A percentile compares a stretch with the other conserved stretches of the same genome.
Evolutionary conservation across 768 basidiomycete species (phyloP).

Genomic region (Sporobolomyces roseus): DNA sequence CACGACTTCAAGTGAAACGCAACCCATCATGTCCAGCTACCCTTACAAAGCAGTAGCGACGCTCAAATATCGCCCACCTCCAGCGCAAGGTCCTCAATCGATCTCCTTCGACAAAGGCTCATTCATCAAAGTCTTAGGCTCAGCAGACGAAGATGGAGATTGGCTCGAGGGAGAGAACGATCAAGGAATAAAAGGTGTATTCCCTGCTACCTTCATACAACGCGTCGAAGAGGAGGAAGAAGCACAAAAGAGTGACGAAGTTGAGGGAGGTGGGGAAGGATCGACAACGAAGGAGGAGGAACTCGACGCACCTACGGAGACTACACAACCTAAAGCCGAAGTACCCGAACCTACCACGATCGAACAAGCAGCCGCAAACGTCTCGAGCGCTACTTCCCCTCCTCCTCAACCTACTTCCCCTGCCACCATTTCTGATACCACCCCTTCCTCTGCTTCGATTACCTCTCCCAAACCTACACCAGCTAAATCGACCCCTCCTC

Average conservation of each 20-base stretch:
- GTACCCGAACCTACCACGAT: constrained; percentile 24
- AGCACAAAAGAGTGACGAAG: too few relatives aligned
- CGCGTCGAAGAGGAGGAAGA: constrained; percentile 5
- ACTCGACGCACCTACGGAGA: background rate
- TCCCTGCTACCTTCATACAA: constrained; percentile 33
- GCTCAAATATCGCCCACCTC: constrained; percentile 38
- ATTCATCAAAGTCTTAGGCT: constrained; percentile 20
- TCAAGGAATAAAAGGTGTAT: constrained; percentile 24
- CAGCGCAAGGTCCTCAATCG: background rate
- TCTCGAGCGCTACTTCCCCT: constrained; percentile 5
- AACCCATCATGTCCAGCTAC: constrained; percentile 11
- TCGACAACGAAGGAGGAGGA: background rate
- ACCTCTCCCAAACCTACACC: background rate
- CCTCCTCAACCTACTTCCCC: constrained; percentile 1
- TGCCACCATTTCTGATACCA: background rate
- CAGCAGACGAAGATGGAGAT: constrained; percentile 40
- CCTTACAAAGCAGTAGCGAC: constrained; percentile 31
- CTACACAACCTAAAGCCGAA: constrained; percentile 15
- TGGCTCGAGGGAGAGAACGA: constrained; percentile 34
- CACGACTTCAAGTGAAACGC: too few relatives aligned
- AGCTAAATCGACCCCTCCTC: constrained; percentile 7
- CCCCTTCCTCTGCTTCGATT: background rate
- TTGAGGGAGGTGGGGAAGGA: background rate
- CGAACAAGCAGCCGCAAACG: constrained; percentile 18
- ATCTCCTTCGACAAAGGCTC: constrained; percentile 33